Base-by-base conservation (phyloP, 148 eudicot species). In the Pouteria glomerata region DNA sequence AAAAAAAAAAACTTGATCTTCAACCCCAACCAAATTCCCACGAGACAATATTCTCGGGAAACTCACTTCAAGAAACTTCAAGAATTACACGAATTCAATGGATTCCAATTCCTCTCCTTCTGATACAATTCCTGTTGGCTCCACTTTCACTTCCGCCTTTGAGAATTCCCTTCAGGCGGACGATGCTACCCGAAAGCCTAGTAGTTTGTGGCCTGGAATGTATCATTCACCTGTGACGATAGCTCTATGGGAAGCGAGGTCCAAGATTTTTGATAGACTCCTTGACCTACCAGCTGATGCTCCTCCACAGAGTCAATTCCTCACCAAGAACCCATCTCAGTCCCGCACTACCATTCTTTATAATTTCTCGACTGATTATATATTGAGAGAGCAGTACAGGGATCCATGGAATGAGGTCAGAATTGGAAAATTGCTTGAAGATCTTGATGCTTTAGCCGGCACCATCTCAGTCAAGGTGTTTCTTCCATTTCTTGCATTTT, bases 391-490 rank as follows among this genome's bases (percentile, higher is more conserved):
- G 68, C 99, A 95, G 92, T 95, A 95, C 73, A 86, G 94, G 82
- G 93, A 95, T 78, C 85, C 97, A 11, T 88, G 96, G 92, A 88
- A 90, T 81, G 89, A 90, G 82, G 88, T 96, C 75, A 82, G 97
- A 51, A 87, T 92, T 83, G 97, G 97, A 75, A 96, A 90, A 68
- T 79, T 96, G 89, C 92, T 92, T 51, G 97, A 96, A 68, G 99
- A 96, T 73, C 99, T 96, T 77, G 99, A 96, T 88, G 97, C 99
- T 26, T 85, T 96, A 47, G 99, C 99, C 63, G 99, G 97, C 27
- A 96, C 99, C 67, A 96, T 96, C 53, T 96, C 99, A 56, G 97
- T 96, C 37, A 92, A 92, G 86, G 99, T 96, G 79, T 39, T 21
- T 21, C 8, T 8, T 73, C 51, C 24, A 13, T 19, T 63, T 34